Conservation (phyloP, 1,139 yeast genomes). For the Saccharomyces hybrid region DNA sequence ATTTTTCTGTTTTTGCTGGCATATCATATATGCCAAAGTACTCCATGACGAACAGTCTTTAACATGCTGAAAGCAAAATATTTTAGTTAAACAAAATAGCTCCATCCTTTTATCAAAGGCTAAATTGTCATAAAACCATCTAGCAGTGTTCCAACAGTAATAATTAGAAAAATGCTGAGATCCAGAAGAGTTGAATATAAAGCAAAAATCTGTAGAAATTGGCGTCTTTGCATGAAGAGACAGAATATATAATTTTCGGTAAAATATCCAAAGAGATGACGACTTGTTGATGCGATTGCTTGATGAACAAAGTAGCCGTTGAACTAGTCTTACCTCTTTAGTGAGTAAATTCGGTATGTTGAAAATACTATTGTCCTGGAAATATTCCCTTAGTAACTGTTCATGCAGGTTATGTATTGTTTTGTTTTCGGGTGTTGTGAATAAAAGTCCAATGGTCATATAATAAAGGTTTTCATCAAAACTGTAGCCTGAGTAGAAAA, state of each 20-base stretch:
- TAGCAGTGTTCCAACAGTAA: slow-evolving; percentile 38
- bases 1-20: slow-evolving; percentile 5
- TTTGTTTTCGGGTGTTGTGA: slow-evolving; percentile 38
- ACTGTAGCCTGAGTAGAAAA: not conserved
- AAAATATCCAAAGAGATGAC: slow-evolving; percentile 37
- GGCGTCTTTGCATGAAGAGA: not conserved
- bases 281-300: slow-evolving; percentile 39
- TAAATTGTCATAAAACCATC: slow-evolving; percentile 30
- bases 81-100: slow-evolving; percentile 19
- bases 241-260: slow-evolving; percentile 28
- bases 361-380: not conserved
- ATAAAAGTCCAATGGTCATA: slow-evolving; percentile 34
- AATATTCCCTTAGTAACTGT: slow-evolving; percentile 11
- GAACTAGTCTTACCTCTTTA: slow-evolving; percentile 25
- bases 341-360: not conserved
- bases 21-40: slow-evolving; percentile 17
- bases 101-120: slow-evolving; percentile 5
- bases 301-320: slow-evolving; percentile 33
- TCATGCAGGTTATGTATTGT: slow-evolving; percentile 32
- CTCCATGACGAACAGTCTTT: slow-evolving; percentile 43
- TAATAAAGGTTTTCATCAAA: slow-evolving; percentile 6
- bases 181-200: slow-evolving; percentile 17
- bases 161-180: slow-evolving; percentile 38
- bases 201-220: not conserved
- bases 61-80: slow-evolving; percentile 33